These are phyloP conservation scores for Camellia oleifera DNA, from an alignment of 179 eudicot genomes.

Conservation along the genomic window DNA sequence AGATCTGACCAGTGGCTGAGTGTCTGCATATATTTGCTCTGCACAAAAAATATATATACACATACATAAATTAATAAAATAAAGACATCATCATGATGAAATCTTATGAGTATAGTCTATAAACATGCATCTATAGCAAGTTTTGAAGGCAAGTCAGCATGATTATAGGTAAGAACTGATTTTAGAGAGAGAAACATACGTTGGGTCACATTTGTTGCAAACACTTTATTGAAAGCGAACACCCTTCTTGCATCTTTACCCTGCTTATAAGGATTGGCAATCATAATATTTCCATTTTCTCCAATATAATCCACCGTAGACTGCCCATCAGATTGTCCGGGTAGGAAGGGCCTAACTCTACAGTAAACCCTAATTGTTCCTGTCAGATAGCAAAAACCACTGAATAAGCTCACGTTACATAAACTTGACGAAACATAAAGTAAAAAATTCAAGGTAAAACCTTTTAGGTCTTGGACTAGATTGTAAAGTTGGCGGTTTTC, in stretches of 20 bases:
- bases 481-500: slow-evolving; percentile 86
- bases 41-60: slow-evolving; percentile 21
- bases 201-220: slow-evolving; percentile 69
- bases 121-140: neutral
- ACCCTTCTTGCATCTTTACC: slow-evolving; percentile 87
- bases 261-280: slow-evolving; percentile 77
- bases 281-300: slow-evolving; percentile 89
- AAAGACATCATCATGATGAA: neutral
- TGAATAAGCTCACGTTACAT: neutral
- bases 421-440: slow-evolving; percentile 5
- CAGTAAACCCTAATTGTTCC: slow-evolving; percentile 94
- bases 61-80: too few relatives aligned
- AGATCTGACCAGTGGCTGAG: slow-evolving; percentile 82
- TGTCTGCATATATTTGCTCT: slow-evolving; percentile 90
- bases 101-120: neutral
- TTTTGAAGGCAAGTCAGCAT: neutral
- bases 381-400: slow-evolving; percentile 22
- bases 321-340: slow-evolving; percentile 50
- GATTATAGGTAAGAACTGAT: neutral
- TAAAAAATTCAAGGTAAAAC: slow-evolving; percentile 26
- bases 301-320: slow-evolving; percentile 91
- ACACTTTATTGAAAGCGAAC: slow-evolving; percentile 84
- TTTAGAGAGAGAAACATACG: slow-evolving; percentile 41
- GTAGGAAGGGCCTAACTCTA: slow-evolving; percentile 81
- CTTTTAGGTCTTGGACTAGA: slow-evolving; percentile 95